These are phyloP conservation scores for Lipomyces sp. DNA, from an alignment of 805 yeast genomes.

Conservation along the genomic window DNA sequence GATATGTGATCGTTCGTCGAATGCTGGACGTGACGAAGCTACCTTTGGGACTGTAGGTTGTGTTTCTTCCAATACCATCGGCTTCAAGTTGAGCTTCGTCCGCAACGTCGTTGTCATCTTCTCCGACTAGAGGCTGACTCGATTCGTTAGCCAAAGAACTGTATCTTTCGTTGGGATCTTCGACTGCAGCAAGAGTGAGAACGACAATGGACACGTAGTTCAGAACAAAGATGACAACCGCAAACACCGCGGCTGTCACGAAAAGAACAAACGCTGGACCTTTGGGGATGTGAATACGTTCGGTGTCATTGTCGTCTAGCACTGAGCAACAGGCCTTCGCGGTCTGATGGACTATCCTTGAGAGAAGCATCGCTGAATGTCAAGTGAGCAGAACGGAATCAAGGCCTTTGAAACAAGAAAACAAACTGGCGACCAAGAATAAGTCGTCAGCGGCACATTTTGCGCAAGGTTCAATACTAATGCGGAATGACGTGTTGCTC, in stretches of 20 bases:
- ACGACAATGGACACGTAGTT: conserved; percentile 10
- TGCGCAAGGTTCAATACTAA: not conserved
- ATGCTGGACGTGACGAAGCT: conserved; percentile 13
- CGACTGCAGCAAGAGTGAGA: conserved; percentile 16
- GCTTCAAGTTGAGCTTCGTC: conserved; percentile 7
- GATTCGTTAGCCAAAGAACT: conserved; percentile 10
- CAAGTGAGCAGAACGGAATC: not conserved
- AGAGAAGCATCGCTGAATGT: not conserved
- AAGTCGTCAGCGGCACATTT: no score
- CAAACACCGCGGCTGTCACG: not conserved
- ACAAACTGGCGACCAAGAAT: not conserved
- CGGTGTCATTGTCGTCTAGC: not conserved
- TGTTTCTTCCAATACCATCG: conserved; percentile 6
- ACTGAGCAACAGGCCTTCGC: not conserved
- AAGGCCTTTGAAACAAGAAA: not conserved
- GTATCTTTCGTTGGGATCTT: conserved; percentile 18
- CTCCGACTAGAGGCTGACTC: conserved; percentile 8
- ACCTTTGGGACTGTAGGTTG: conserved; percentile 2
- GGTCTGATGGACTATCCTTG: not conserved
- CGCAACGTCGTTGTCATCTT: conserved; percentile 6
- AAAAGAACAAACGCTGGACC: not conserved
- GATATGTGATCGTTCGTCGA: conserved; percentile 13
- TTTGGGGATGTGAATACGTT: not conserved
- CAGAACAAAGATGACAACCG: not conserved
- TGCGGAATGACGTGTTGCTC: not conserved